Conservation (phyloP, 345 rosid genomes). For the Eucalyptus victrix region DNA sequence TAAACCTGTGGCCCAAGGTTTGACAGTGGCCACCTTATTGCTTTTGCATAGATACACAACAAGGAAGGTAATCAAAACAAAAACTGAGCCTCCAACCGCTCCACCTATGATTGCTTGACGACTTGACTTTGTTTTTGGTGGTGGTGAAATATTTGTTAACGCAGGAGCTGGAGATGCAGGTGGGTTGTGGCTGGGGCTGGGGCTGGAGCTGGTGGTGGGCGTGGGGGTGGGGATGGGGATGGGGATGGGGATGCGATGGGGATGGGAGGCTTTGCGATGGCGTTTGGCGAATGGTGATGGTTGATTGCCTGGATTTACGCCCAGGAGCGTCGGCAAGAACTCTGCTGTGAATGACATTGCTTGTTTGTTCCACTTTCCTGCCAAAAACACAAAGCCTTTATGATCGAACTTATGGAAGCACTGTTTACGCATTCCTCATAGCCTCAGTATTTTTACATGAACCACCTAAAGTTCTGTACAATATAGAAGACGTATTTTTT, state of each 20-base stretch:
- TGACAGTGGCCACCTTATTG: conserved; percentile 48
- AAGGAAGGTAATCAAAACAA: conserved; percentile 16
- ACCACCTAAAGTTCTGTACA: not conserved
- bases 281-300: too few relatives aligned
- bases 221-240: not conserved
- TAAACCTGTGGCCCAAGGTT: conserved; percentile 92
- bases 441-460: not conserved
- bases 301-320: too few relatives aligned
- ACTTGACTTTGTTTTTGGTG: not conserved
- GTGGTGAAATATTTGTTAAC: not conserved
- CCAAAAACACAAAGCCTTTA: not conserved
- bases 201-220: not conserved
- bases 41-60: conserved; percentile 23
- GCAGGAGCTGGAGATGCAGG: not conserved
- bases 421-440: not conserved
- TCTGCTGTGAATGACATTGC: not conserved
- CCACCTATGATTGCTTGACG: conserved; percentile 7
- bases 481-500: not conserved
- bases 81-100: conserved; percentile 14
- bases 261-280: too few relatives aligned
- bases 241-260: not conserved
- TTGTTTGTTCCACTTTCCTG: not conserved
- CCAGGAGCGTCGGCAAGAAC: not conserved
- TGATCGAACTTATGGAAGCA: not conserved
- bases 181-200: not conserved